These are phyloP conservation scores for Mycena sp. DNA, from an alignment of 1,284 basidiomycete genomes.

Conservation along the genomic window DNA sequence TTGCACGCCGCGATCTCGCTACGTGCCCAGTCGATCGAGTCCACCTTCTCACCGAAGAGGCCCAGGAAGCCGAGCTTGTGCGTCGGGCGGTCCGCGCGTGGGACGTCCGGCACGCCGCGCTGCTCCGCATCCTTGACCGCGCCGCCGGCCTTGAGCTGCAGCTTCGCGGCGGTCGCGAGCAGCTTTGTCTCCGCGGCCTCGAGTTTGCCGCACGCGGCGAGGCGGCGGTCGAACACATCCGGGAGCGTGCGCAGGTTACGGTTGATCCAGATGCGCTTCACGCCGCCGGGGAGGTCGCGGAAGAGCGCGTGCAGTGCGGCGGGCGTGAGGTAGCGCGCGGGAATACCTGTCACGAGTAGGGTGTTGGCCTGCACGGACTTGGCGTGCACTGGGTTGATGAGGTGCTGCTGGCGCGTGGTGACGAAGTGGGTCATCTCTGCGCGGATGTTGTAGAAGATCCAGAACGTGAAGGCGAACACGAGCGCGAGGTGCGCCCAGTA, in stretches of 20 bases:
- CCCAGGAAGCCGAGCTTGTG: conserved; percentile 74
- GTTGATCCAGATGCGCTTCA: conserved; percentile 92
- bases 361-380: conserved; percentile 86
- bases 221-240: conserved; percentile 82
- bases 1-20: conserved; percentile 69
- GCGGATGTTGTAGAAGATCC: conserved; percentile 86
- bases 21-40: conserved; percentile 92
- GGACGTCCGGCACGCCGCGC: conserved; percentile 51
- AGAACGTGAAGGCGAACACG: conserved; percentile 79
- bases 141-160: conserved; percentile 59
- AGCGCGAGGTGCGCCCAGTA: conserved; percentile 83
- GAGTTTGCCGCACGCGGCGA: conserved; percentile 79
- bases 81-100: conserved; percentile 77
- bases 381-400: conserved; percentile 80
- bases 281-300: conserved; percentile 83
- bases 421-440: conserved; percentile 86
- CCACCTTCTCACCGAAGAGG: conserved; percentile 85
- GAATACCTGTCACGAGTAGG: conserved; percentile 90
- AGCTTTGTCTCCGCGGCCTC: conserved; percentile 87
- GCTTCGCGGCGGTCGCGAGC: conserved; percentile 78
- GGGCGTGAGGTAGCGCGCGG: conserved; percentile 77
- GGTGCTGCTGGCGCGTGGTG: conserved; percentile 84
- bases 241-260: conserved; percentile 88
- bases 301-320: conserved; percentile 76
- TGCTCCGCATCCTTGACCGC: conserved; percentile 40